Base-by-base conservation (phyloP, 1,139 yeast species). In the Saccharomyces hybrid region DNA sequence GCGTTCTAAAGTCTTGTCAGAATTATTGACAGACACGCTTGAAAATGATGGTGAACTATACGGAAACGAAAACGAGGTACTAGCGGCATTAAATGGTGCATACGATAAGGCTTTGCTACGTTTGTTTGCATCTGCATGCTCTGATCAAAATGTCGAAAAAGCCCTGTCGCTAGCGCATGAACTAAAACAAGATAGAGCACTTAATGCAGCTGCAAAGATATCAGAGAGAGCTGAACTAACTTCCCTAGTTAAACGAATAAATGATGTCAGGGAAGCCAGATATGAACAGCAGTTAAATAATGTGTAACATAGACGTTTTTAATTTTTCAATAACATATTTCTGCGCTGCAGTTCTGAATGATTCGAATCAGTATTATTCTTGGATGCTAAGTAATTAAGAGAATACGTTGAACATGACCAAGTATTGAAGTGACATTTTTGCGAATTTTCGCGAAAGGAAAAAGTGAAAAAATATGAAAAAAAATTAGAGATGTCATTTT, bases 201-300 rank as follows among this genome's bases (percentile, higher is more conserved):
- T 91, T 59, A 79, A 79, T 56, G 97, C 97, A 0, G 97, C 97
- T 1, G 75, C 81, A 25, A 86, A 86, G 70, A 87, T 93, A 56
- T 88, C 96, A 0, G 87, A 87, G 63, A 79, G 96, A 61, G 82
- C 87, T 65, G 90, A 86, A 54, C 77, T 84, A 67, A 72, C 78
- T 42, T 75, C 78, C 6, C 73, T 93, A 62, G 90, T 89, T 1
- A 81, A 79, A 56, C 82, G 81, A 65, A 84, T 91, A 55, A 82
- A 80, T 56, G 80, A 81, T 60, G 70, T 86, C 50, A 76, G 90
- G 63, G 95, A 86, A 63, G 77, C 78, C 49, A 73, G 78, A 62
- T 74, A 75, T 72, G 77, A 72, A 16, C 23, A 20, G 23, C 23
- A 20, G 23, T 20, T 20, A 20, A 20, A 20, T 20, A 20, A 20